Evolutionary conservation across 2,329 filamentous ascomycete species (phyloP), one percentile per base, ranked within the genome.

Genomic region (Chaetomium olivaceum): DNA sequence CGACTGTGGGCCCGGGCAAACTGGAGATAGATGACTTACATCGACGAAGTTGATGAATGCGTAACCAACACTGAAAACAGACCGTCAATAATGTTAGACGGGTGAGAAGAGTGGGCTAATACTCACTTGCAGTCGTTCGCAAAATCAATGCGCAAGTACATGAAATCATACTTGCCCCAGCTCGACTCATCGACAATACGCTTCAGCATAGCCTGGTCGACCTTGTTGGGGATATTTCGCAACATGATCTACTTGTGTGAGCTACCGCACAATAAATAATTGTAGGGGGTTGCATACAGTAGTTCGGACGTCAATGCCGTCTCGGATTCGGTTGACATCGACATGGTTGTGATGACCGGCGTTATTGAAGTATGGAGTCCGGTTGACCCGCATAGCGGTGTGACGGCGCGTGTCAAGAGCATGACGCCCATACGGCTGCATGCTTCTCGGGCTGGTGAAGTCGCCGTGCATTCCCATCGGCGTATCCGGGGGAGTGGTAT

Each of bases 1-100:
- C 58, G 68, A 59, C 25, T 16, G 36, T 31, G 48, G 27, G 25
- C 62, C 9, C 5, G 1, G 52, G 23, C 9, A 29, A 5, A 46
- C 23, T 31, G 36, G 14, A 14, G 1, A 9, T 16, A 23, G 9
- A 33, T 1, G 11, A 75, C 89, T 85, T 77, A 91, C 89, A 76
- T 93, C 88, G 52, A 89, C 86, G 72, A 98, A 97, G 78, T 99
- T 97, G 80, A 99, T 92, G 78, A 98, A 99, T 0, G 93, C 94
- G 77, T 98, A 98, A 55, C 95, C 95, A 65, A 98, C 94, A 75
- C 93, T 96, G 61, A 66, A 62, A n/a, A 75, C 46, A 77, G 77
- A 70, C 68, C 77, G 33, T 62, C 21, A 67, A 36, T 23, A 31
- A 8, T 52, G 3, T 5, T 31, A 33, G 8, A 21, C 19, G 12